Conservation (phyloP, 768 basidiomycete genomes). For the Cyclocybe cylindracea region DNA sequence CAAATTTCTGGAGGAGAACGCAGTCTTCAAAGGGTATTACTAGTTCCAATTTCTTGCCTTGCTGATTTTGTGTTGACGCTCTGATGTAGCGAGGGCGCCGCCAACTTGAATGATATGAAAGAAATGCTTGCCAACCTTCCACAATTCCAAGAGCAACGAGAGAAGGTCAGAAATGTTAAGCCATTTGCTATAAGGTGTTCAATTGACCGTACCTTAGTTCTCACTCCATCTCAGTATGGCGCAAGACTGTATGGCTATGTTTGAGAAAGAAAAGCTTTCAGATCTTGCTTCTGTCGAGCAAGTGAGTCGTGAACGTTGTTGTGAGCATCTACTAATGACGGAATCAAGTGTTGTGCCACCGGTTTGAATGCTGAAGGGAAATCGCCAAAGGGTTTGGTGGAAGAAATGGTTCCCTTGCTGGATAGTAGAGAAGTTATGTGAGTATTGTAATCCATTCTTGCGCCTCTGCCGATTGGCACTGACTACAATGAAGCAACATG, state of each 20-base stretch:
- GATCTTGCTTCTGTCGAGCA: constrained; percentile 89
- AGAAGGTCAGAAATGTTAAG: constrained; percentile 60
- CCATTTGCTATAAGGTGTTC: background rate
- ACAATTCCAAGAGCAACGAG: constrained; percentile 92
- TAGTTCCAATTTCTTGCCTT: background rate
- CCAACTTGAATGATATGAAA: constrained; percentile 96
- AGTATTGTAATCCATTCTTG: constrained; percentile 18
- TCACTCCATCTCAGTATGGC: constrained; percentile 97
- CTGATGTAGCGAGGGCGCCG: constrained; percentile 65
- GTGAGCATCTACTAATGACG: background rate
- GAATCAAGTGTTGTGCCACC: constrained; percentile 85
- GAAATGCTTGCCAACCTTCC: constrained; percentile 97
- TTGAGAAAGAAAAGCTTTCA: constrained; percentile 85
- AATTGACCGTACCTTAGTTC: constrained; percentile 56
- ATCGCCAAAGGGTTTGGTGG: constrained; percentile 90
- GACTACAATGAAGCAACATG: constrained; percentile 51
- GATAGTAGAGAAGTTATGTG: constrained; percentile 86
- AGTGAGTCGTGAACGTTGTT: constrained; percentile 34
- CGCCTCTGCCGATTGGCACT: too few species aligned
- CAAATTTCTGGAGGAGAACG: constrained; percentile 90
- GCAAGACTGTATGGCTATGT: constrained; percentile 94
- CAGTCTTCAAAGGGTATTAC: constrained; percentile 84
- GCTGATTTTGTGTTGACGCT: background rate
- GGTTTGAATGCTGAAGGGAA: constrained; percentile 91
- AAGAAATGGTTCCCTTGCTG: constrained; percentile 97